Evolutionary conservation across 1,284 basidiomycete genomes (phyloP).

Genomic region (Omphalotus olearius): DNA sequence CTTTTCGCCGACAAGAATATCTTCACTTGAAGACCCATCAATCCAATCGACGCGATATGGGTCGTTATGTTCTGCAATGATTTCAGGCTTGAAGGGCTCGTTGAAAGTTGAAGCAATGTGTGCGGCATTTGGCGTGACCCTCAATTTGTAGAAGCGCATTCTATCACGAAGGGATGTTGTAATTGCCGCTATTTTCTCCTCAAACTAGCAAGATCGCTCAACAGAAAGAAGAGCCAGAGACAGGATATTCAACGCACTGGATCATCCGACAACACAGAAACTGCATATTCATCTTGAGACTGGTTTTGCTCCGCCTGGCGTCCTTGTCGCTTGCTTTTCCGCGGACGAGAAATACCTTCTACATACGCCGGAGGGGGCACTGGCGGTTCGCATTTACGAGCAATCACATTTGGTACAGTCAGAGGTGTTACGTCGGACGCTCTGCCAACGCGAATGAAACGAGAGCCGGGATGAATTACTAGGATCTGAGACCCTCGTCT

Average conservation of each 20-base stretch:
- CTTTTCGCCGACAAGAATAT: conserved; percentile 67
- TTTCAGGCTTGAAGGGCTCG: conserved; percentile 72
- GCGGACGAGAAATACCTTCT: conserved; percentile 52
- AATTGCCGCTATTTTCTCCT: conserved; percentile 70
- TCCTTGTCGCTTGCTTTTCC: conserved; percentile 23
- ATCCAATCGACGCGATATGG: conserved; percentile 83
- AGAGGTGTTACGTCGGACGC: conserved; percentile 86
- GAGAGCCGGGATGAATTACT: conserved; percentile 93
- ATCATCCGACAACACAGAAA: conserved; percentile 46
- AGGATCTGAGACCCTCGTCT: conserved; percentile 75
- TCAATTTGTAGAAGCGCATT: conserved; percentile 87
- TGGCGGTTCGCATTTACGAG: conserved; percentile 50
- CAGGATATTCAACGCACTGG: conserved; percentile 40
- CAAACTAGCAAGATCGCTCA: conserved; percentile 42
- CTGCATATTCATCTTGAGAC: conserved; percentile 43
- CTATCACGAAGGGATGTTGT: conserved; percentile 73
- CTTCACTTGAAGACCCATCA: conserved; percentile 37
- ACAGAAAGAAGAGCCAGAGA: background rate
- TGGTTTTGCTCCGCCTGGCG: conserved; percentile 19
- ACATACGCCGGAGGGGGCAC: conserved; percentile 39
- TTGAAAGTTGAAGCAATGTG: conserved; percentile 75
- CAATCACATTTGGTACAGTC: conserved; percentile 75
- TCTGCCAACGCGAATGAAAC: conserved; percentile 82
- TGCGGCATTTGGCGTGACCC: conserved; percentile 71
- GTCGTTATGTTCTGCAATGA: conserved; percentile 80